phyloP scores from a whole-genome alignment of 495 filamentous ascomycete genomes.

The Hyaloscypha hepaticicola region DNA sequence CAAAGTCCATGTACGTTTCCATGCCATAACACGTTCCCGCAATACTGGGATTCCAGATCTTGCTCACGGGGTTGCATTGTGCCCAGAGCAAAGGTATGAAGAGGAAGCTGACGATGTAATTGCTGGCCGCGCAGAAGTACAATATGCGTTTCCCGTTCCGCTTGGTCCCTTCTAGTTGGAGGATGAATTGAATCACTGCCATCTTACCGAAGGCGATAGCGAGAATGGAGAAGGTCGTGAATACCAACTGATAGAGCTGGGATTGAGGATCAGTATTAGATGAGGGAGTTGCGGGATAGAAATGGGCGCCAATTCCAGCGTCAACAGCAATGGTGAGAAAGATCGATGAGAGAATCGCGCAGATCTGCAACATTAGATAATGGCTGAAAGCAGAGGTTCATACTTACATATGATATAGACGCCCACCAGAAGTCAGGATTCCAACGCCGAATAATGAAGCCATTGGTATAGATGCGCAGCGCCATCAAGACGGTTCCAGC shows the following conservation, averaged over 20 bases:
- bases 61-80: constrained; percentile 16
- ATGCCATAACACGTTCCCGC: constrained; percentile 16
- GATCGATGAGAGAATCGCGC: constrained; percentile 15
- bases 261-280: constrained; percentile 18
- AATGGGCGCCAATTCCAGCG: constrained; percentile 20
- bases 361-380: constrained; percentile 18
- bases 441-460: constrained; percentile 19
- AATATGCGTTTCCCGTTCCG: constrained; percentile 15
- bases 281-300: constrained; percentile 18
- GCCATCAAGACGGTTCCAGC: constrained; percentile 18
- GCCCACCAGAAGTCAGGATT: constrained; percentile 20
- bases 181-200: constrained; percentile 26
- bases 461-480: constrained; percentile 17
- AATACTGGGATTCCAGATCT: constrained; percentile 21
- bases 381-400: not conserved
- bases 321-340: constrained; percentile 20
- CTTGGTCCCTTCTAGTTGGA: constrained; percentile 23
- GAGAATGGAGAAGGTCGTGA: constrained; percentile 23
- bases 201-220: constrained; percentile 23
- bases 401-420: constrained; percentile 17
- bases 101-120: constrained; percentile 18
- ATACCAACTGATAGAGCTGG: constrained; percentile 22
- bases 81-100: constrained; percentile 23
- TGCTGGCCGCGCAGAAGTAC: constrained; percentile 21
- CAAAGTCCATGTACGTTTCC: constrained; percentile 9